These are phyloP conservation scores for Coprinopsis strossmayeri DNA, from an alignment of 768 basidiomycete species.

Conservation along the genomic window DNA sequence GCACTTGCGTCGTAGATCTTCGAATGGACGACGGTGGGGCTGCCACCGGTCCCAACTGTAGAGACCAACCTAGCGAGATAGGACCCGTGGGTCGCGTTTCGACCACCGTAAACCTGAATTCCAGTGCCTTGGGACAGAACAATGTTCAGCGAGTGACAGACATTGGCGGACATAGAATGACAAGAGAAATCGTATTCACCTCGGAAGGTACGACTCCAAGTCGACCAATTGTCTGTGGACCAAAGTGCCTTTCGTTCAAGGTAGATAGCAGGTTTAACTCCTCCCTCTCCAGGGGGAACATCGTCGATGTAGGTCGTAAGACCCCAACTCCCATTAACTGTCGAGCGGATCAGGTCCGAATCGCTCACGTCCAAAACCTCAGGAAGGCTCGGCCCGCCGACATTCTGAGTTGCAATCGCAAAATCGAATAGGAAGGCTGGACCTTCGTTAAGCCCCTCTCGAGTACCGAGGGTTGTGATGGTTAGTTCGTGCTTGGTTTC, in stretches of 20 bases:
- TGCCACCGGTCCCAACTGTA: background rate
- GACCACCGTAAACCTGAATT: conserved; percentile 1
- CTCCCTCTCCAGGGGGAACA: background rate
- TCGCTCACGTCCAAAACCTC: background rate
- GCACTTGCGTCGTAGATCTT: background rate
- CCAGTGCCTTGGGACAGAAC: background rate
- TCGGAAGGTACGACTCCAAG: background rate
- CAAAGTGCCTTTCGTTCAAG: background rate
- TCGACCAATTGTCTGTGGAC: background rate
- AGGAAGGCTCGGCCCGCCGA: too few relatives aligned
- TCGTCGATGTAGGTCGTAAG: background rate
- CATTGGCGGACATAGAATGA: too few relatives aligned
- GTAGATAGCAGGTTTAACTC: background rate
- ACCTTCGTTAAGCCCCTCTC: conserved; percentile 1
- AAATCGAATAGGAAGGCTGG: background rate
- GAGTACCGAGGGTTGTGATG: background rate
- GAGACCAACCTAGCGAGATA: background rate
- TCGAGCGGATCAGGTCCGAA: background rate
- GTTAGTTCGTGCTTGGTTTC: background rate
- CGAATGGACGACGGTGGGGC: background rate
- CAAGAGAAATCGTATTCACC: background rate
- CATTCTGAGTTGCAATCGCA: conserved; percentile 2
- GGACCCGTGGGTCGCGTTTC: conserved; percentile 1
- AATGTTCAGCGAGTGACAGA: background rate
- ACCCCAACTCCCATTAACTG: background rate